Base-by-base conservation (phyloP, 2,329 filamentous ascomycete genomes). In the Xylariaceae sp. region DNA sequence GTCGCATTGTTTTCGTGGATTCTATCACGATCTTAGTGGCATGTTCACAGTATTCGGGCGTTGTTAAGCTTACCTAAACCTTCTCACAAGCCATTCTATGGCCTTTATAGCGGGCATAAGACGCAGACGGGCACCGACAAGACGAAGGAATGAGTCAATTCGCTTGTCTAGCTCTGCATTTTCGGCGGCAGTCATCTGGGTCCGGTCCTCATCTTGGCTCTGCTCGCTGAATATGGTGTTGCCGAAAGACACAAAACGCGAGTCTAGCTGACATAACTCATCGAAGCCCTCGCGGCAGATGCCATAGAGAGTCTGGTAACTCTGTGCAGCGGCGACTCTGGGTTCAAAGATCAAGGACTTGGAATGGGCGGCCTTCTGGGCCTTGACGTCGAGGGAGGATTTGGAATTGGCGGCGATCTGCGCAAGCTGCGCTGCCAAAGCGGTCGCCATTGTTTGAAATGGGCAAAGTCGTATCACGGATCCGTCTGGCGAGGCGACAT, bases 291-390 rank as follows among this genome's bases (percentile, higher is more conserved):
- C 88, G 55, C 83, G 75, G 64, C 92, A 97, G 64, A 95, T 80
- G 45, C 86, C 80, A 65, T 87, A 97, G 47, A 98, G 78, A 4
- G 85, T 87, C 62, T 95, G 88, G 66, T 92, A 95, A 60, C 85
- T 93, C 71, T 99, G 93, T 14, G 83, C 83, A 5, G 86, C 85
- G 40, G 93, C 93, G 57, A 92, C 77, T 62, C 83, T 82, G 49
- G 87, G 79, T 58, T 95, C 91, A 72, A 95, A 98, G 48, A 99
- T 88, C 50, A 99, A 73, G 42, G 93, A 98, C 68, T 96, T 92
- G 54, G 88, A 88, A 70, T 98, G 93, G 52, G 88, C 83, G 50
- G 86, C 82, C 68, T 90, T 92, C 71, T 96, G 90, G 60, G 91
- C 88, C 70, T 94, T 95, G 58, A 95, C 78, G 65, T 97, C 88